These are phyloP conservation scores for Gastroboletus turbinatus DNA, from an alignment of 1,284 basidiomycete genomes.

Conservation along the genomic window DNA sequence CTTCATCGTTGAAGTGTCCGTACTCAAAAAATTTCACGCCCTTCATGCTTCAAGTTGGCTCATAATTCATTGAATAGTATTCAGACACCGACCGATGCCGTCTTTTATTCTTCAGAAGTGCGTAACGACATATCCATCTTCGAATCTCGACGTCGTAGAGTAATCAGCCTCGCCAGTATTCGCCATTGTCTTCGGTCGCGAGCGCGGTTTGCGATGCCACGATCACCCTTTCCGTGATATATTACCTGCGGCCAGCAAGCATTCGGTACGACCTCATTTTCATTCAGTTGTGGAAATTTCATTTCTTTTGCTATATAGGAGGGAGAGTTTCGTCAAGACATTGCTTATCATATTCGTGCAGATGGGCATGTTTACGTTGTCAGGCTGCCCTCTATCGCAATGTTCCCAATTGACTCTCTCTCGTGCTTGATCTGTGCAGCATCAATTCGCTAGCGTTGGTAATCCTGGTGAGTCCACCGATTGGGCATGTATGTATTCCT, in stretches of 20 bases:
- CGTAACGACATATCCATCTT: background rate
- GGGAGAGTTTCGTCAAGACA: slow-evolving; percentile 1
- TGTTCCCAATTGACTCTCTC: background rate
- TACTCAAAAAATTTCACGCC: no score
- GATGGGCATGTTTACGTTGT: slow-evolving; percentile 20
- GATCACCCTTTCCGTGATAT: slow-evolving; percentile 14
- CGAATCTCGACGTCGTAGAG: background rate
- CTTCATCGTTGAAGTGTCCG: no score
- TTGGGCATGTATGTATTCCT: background rate
- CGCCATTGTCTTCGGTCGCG: background rate
- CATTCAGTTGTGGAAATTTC: no score
- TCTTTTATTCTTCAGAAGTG: background rate
- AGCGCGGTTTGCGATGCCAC: slow-evolving; percentile 15
- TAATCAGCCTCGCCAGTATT: slow-evolving; percentile 4
- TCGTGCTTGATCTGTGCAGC: background rate
- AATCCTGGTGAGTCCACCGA: slow-evolving; percentile 5
- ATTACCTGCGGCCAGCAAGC: slow-evolving; percentile 13
- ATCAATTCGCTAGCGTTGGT: slow-evolving; percentile 7
- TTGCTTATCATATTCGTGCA: slow-evolving; percentile 14
- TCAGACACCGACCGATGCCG: background rate
- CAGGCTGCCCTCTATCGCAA: background rate
- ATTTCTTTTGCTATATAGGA: slow-evolving; percentile 1
- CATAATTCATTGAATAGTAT: background rate
- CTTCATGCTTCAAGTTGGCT: background rate
- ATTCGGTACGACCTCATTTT: slow-evolving; percentile 6